Evolutionary conservation across 2,329 filamentous ascomycete species (phyloP).

Genomic region (Nothophaeocryptopus gaeumannii): DNA sequence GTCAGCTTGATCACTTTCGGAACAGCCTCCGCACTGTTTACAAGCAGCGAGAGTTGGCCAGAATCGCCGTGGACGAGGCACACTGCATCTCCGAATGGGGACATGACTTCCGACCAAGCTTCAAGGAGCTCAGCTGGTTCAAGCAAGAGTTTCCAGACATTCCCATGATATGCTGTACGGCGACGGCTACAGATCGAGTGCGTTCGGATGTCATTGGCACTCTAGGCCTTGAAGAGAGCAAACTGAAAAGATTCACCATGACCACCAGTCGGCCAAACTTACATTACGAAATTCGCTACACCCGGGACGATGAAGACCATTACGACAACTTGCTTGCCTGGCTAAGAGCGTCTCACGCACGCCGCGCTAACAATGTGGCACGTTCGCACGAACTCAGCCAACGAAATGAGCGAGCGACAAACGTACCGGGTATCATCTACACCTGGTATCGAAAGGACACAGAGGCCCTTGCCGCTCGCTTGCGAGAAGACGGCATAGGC

Average conservation of each 20-base stretch:
- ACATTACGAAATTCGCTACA: conserved; percentile 86
- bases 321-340: conserved; percentile 72
- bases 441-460: conserved; percentile 73
- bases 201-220: conserved; percentile 77
- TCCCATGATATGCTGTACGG: conserved; percentile 88
- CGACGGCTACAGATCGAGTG: conserved; percentile 80
- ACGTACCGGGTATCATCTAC: conserved; percentile 76
- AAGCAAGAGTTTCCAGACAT: conserved; percentile 76
- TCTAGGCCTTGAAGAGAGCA: conserved; percentile 63
- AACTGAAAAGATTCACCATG: conserved; percentile 74
- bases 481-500: conserved; percentile 67
- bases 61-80: conserved; percentile 88
- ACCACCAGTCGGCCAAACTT: conserved; percentile 80
- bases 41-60: conserved; percentile 76
- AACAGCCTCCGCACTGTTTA: conserved; percentile 70
- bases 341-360: conserved; percentile 69
- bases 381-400: conserved; percentile 59
- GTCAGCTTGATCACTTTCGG: conserved; percentile 73
- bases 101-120: conserved; percentile 92
- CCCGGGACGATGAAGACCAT: conserved; percentile 70
- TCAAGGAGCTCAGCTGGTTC: conserved; percentile 84
- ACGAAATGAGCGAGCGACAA: conserved; percentile 53
- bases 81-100: conserved; percentile 99
- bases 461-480: conserved; percentile 64
- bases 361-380: conserved; percentile 58